Evolutionary conservation across 768 basidiomycete genomes (phyloP).

Genomic region (Russula earlei): DNA sequence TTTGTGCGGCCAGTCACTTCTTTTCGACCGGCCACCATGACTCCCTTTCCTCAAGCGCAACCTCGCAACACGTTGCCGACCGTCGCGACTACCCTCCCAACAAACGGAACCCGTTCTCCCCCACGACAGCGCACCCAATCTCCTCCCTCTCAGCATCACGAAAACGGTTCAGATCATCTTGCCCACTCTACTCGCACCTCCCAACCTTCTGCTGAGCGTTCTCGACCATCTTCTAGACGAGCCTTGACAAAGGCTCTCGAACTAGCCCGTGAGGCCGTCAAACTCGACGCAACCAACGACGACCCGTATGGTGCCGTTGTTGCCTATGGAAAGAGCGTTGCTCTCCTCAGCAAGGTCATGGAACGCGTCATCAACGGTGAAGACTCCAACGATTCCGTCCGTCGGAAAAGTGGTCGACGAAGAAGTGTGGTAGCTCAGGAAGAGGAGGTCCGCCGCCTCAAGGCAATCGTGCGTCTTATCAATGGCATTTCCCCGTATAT

Average conservation of each 20-base stretch:
- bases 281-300: conserved; percentile 79
- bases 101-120: conserved; percentile 49
- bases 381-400: conserved; percentile 57
- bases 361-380: conserved; percentile 81
- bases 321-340: conserved; percentile 81
- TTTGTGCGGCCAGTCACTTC: conserved; percentile 34
- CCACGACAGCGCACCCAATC: conserved; percentile 35
- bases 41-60: conserved; percentile 51
- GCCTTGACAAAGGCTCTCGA: conserved; percentile 81
- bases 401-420: conserved; percentile 50
- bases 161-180: conserved; percentile 36
- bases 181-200: conserved; percentile 33
- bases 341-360: conserved; percentile 86
- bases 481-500: neutral
- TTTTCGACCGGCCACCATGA: conserved; percentile 46
- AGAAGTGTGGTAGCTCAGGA: conserved; percentile 83
- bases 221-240: conserved; percentile 69
- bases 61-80: conserved; percentile 27
- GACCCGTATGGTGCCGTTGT: conserved; percentile 83
- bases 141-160: conserved; percentile 26
- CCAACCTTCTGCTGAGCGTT: conserved; percentile 40
- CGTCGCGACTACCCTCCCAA: conserved; percentile 30
- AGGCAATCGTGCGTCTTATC: conserved; percentile 68
- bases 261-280: conserved; percentile 82
- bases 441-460: conserved; percentile 78